Base-by-base conservation (phyloP, 148 eudicot species). In the Suaeda aralocaspica region DNA sequence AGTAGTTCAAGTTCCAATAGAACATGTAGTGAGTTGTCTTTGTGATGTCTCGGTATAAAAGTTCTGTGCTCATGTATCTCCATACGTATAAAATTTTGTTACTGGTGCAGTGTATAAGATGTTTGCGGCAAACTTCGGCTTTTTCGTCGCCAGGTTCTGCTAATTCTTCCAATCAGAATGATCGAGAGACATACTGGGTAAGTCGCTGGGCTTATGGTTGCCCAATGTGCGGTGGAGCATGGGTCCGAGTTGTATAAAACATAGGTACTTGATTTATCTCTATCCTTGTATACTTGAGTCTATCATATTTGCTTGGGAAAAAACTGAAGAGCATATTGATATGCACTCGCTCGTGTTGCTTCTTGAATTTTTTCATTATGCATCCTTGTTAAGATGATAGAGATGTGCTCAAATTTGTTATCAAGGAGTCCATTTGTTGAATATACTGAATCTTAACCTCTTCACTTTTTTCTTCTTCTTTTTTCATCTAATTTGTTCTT, bases 201-300 rank as follows among this genome's bases (percentile, higher is more conserved):
- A 85, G 96, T 77, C 90, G 98, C 26, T 93, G 98, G 98, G 96
- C 83, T 61, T 80, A 80, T 73, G 95, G 98, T 25, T 93, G 98
- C 75, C 98, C 98, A 39, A 93, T 93, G 85, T 93, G 98, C 69
- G 98, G 98, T 12, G 98, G 98, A 64, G 80, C 92, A 29, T 93
- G 98, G 98, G 89, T 93, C 64, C 91, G 96, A 48, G 98, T 93
- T 59, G 98, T 90, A 75, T 93, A 85, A 74, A 65, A 46, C 21
- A 25, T 68, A 52, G 78, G 72, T 75, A 61, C 12, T n/a, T n/a
- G 59, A 48, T 75, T 41, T 9, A 11, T 64, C 11, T 45, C 41
- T 42, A 14, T 33, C 44, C 30, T 21, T n/a, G 6, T 48, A 22
- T n/a, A 33, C 46, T n/a, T n/a, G 1, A 19, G 22, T 29, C 24